These are phyloP conservation scores for Pterocarpus macrocarpus DNA, from an alignment of 306 rosid species.

Conservation along the genomic window DNA sequence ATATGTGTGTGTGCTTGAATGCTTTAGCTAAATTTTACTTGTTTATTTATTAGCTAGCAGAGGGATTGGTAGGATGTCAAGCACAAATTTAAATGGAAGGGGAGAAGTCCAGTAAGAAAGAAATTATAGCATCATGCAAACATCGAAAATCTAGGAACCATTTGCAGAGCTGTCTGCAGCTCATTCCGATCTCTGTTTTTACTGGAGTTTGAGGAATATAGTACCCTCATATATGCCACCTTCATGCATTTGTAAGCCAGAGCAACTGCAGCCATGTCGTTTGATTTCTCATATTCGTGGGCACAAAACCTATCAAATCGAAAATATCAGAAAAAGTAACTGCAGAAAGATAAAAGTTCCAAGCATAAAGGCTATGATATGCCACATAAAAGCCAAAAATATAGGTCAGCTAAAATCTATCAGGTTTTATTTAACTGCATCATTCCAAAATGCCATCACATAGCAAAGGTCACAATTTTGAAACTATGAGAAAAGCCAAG, in stretches of 20 bases:
- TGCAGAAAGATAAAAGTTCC: background rate
- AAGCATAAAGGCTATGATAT: slow-evolving; percentile 5
- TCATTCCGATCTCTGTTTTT: slow-evolving; percentile 83
- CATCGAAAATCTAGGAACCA: slow-evolving; percentile 58
- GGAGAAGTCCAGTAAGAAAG: slow-evolving; percentile 16
- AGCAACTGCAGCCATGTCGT: slow-evolving; percentile 94
- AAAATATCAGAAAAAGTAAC: slow-evolving; percentile 34
- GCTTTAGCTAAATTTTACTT: slow-evolving; percentile 6
- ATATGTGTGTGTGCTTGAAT: background rate
- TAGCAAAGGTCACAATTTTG: too few species aligned
- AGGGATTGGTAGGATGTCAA: slow-evolving; percentile 10
- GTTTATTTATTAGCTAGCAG: background rate
- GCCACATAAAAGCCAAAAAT: slow-evolving; percentile 27
- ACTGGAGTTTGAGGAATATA: slow-evolving; percentile 75
- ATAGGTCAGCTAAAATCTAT: background rate
- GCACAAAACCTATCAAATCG: slow-evolving; percentile 84
- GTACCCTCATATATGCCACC: slow-evolving; percentile 91
- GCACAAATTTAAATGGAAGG: slow-evolving; percentile 38
- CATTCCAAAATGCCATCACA: too few species aligned
- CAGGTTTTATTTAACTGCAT: background rate
- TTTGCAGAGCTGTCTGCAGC: slow-evolving; percentile 72
- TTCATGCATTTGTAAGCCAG: slow-evolving; percentile 99
- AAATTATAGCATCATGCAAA: slow-evolving; percentile 29
- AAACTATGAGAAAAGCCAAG: too few species aligned
- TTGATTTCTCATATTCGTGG: slow-evolving; percentile 84